Conservation (phyloP, 805 yeast genomes). For the Wickerhamiella sergipiensis region DNA sequence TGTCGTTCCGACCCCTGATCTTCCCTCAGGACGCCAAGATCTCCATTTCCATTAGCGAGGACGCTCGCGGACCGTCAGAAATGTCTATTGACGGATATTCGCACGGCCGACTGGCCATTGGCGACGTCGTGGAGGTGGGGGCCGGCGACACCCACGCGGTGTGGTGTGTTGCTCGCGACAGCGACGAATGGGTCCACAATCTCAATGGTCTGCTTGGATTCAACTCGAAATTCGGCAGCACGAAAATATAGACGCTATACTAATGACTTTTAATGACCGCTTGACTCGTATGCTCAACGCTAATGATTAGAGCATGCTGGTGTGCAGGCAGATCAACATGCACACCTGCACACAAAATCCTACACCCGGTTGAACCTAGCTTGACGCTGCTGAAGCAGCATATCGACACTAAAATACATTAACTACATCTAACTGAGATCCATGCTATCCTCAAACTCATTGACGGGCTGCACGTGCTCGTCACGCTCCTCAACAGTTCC, state of each 20-base stretch:
- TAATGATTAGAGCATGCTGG: too few species aligned
- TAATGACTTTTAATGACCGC: too few species aligned
- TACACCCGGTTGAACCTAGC: too few species aligned
- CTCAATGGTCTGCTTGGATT: slow-evolving; percentile 80
- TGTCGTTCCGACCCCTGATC: slow-evolving; percentile 79
- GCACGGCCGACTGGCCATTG: slow-evolving; percentile 50
- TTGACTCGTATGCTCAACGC: too few species aligned
- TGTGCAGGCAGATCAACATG: too few species aligned
- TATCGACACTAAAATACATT: background rate
- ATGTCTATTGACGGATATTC: slow-evolving; percentile 77
- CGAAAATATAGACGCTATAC: too few species aligned
- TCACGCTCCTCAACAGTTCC: slow-evolving; percentile 83
- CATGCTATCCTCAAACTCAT: slow-evolving; percentile 57
- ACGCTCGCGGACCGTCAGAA: slow-evolving; percentile 31
- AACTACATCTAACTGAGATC: slow-evolving; percentile 14
- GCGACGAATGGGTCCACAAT: slow-evolving; percentile 85
- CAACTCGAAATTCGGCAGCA: slow-evolving; percentile 57
- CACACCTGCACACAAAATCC: too few species aligned
- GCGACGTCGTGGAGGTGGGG: slow-evolving; percentile 36
- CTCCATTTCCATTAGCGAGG: slow-evolving; percentile 20
- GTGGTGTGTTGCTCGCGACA: slow-evolving; percentile 75
- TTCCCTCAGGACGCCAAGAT: slow-evolving; percentile 70
- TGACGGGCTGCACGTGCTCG: slow-evolving; percentile 50
- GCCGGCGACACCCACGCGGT: slow-evolving; percentile 37
- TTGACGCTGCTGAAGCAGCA: too few species aligned